Percentiles rank a stretch among this genome's conserved stretches.
These are phyloP conservation scores for Kentomonas sorsogonicus DNA, from an alignment of 208 protist species.

Conservation along the genomic window DNA sequence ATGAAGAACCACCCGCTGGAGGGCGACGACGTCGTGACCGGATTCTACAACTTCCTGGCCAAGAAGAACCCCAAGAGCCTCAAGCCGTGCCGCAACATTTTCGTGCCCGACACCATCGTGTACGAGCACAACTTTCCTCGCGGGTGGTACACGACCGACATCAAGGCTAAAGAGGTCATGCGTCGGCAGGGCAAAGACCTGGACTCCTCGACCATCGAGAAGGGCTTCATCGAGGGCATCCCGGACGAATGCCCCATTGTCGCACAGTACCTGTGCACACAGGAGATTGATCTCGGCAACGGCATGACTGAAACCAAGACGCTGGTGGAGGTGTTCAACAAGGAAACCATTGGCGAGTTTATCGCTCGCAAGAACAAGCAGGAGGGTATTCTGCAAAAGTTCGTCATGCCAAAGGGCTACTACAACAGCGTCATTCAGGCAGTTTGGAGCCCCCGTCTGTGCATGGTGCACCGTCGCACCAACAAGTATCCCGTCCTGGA, in stretches of 20 bases:
- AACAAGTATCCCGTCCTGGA: conserved; percentile 74
- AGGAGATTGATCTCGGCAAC: conserved; percentile 37
- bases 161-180: conserved; percentile 75
- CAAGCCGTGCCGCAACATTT: conserved; percentile 72
- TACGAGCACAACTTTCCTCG: conserved; percentile 89
- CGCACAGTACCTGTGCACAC: conserved; percentile 62
- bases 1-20: conserved; percentile 87
- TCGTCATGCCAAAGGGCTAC: conserved; percentile 80
- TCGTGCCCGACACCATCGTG: conserved; percentile 82
- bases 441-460: conserved; percentile 83
- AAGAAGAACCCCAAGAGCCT: conserved; percentile 84
- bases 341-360: conserved; percentile 69
- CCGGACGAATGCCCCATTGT: conserved; percentile 53
- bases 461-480: conserved; percentile 79
- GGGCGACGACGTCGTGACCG: conserved; percentile 70
- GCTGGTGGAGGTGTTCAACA: conserved; percentile 82
- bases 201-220: conserved; percentile 74
- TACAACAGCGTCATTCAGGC: conserved; percentile 81
- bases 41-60: conserved; percentile 75
- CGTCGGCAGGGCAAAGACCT: conserved; percentile 84
- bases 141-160: conserved; percentile 84
- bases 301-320: conserved; percentile 48
- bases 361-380: conserved; percentile 71
- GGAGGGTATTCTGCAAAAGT: conserved; percentile 84
- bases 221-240: conserved; percentile 49